Percentiles rank a stretch among this genome's conserved stretches.
Conservation (phyloP, 1,284 basidiomycete genomes). For the Polyporus tsugae region DNA sequence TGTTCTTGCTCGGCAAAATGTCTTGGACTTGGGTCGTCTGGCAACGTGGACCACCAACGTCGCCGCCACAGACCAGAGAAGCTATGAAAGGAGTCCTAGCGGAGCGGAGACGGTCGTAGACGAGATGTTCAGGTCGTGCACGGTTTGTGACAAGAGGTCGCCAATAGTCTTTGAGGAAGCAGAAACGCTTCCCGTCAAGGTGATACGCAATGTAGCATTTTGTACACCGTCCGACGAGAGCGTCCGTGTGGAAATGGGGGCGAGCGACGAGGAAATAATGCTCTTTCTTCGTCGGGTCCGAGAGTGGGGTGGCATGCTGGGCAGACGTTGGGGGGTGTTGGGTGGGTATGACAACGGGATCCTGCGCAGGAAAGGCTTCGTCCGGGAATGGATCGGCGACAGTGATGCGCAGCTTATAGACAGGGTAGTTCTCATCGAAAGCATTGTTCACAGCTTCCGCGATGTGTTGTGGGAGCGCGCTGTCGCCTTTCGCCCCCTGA, state of each 20-base stretch:
- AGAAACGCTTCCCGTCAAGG: background rate
- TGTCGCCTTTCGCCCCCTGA: background rate
- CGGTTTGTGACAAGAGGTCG: constrained; percentile 9
- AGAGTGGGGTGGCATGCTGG: no score
- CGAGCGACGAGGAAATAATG: constrained; percentile 9
- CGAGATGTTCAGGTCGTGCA: constrained; percentile 14
- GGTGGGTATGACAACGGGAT: background rate
- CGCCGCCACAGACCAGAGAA: constrained; percentile 18
- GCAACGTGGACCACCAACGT: constrained; percentile 14
- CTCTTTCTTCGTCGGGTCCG: no score
- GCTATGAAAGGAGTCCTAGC: background rate
- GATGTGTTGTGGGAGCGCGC: background rate
- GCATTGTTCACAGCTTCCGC: background rate
- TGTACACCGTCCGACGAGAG: constrained; percentile 16
- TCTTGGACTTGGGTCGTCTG: constrained; percentile 16
- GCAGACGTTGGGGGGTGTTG: background rate
- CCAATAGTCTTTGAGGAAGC: constrained; percentile 23
- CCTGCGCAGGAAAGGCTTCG: background rate
- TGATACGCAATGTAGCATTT: background rate
- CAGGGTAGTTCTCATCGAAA: background rate
- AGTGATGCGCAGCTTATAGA: background rate
- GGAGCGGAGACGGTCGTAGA: constrained; percentile 12
- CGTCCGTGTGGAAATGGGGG: constrained; percentile 10
- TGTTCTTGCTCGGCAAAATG: background rate
- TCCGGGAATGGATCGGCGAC: background rate